Base-by-base conservation (phyloP, 495 filamentous ascomycete species). In the Penicillium parvum region DNA sequence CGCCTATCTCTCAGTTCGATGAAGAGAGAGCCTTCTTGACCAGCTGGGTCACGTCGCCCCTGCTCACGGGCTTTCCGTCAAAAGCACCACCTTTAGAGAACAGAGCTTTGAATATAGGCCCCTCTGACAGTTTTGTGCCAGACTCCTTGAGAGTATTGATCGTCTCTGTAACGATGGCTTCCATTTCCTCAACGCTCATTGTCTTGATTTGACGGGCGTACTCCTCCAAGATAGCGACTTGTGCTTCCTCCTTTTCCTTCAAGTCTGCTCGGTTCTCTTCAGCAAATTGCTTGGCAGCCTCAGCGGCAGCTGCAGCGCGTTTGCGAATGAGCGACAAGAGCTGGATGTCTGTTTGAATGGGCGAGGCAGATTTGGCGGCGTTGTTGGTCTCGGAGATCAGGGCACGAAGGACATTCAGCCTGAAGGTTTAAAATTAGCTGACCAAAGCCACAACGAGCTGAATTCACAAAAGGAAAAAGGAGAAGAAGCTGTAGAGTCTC, bases 301-400 rank as follows among this genome's bases (percentile, higher is more conserved):
- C 63, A 29, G 71, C 68, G 1, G 74, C 58, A 3, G 66, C 69
- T 12, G 71, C 56, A 4, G 67, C 57, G 33, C 75, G 73, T 59
- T 80, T 83, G 4, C 69, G 65, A 30, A 85, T 73, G 7, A 84
- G 59, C 1, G 74, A 65, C n/a, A 83, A 55, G 8, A 84, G 66
- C 37, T 79, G 72, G 18, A 75, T 61, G 52, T 84, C 79, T 19
- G 74, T 77, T 35, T 69, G 63, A 19, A 83, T 76, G 7, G 79
- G 80, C 9, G 64, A 72, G 15, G 71, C 49, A 12, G 79, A 75
- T 62, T 84, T 85, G 32, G 74, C 71, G 7, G 76, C 66, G 47
- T 81, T 83, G 43, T 80, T 84, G 41, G 77, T 74, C 44, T 82
- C 79, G 34, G 81, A 74, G 29, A 84, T 72, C 38, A 84, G 43